These are phyloP conservation scores for Cutaneotrichosporon curvatum DNA, from an alignment of 1,284 basidiomycete genomes.

Conservation along the genomic window DNA sequence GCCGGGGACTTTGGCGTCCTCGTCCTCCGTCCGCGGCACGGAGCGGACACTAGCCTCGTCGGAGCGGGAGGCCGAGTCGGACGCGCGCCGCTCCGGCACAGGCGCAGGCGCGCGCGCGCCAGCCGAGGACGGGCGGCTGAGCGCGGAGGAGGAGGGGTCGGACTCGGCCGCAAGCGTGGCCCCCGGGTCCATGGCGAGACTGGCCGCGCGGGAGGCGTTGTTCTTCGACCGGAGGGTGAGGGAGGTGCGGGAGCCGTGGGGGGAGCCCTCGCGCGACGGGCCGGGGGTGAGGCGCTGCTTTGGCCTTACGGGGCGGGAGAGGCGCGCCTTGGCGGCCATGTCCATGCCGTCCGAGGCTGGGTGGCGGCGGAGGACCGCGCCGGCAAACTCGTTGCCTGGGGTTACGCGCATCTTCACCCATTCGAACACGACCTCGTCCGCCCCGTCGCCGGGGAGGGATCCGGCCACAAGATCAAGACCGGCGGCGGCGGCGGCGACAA, in stretches of 20 bases:
- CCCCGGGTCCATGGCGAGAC: neutral
- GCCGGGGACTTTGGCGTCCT: neutral
- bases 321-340: neutral
- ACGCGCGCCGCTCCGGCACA: neutral
- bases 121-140: too few species aligned
- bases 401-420: constrained; percentile 38
- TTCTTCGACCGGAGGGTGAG: neutral
- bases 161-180: neutral
- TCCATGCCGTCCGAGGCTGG: constrained; percentile 6
- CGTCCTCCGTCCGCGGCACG: neutral
- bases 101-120: neutral
- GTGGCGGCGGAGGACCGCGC: constrained; percentile 9
- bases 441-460: constrained; percentile 17
- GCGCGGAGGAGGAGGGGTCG: too few species aligned
- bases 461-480: constrained; percentile 34
- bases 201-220: neutral
- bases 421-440: constrained; percentile 44
- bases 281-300: neutral
- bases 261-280: constrained; percentile 1
- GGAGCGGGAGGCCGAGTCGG: neutral
- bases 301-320: constrained; percentile 1
- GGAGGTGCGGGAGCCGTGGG: constrained; percentile 1
- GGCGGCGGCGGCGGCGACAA: constrained; percentile 36
- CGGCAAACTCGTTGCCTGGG: constrained; percentile 8
- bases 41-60: neutral